phyloP scores from a whole-genome alignment of 225 moss, liverwort and hornwort genomes.

The Bryum argenteum region DNA sequence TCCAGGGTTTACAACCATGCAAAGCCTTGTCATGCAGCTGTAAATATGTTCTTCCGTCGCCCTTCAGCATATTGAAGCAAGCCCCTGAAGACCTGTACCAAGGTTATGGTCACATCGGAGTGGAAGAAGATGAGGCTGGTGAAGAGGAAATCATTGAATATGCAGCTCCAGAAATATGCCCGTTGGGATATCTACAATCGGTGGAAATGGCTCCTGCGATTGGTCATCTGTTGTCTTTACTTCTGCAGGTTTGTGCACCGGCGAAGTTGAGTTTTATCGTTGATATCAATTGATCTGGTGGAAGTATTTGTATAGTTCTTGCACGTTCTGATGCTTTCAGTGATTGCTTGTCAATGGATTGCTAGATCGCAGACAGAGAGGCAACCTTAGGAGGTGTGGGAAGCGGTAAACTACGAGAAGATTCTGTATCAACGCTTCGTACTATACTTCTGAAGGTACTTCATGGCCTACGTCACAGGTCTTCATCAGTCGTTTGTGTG shows the following conservation, averaged over 20 bases:
- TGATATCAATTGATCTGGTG: not conserved
- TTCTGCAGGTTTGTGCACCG: constrained; percentile 69
- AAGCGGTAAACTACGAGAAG: constrained; percentile 84
- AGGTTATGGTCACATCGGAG: constrained; percentile 23
- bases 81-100: constrained; percentile 49
- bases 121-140: constrained; percentile 24
- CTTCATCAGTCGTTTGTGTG: not conserved
- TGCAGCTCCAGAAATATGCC: constrained; percentile 47
- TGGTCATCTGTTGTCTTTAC: constrained; percentile 85
- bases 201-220: constrained; percentile 75
- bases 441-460: constrained; percentile 68
- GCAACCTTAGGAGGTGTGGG: constrained; percentile 73
- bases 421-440: constrained; percentile 71
- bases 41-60: constrained; percentile 52
- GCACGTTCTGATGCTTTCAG: constrained; percentile 3
- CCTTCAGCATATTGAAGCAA: constrained; percentile 56
- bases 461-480: not conserved
- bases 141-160: constrained; percentile 36
- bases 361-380: constrained; percentile 86
- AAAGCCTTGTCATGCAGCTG: constrained; percentile 56
- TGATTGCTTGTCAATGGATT: constrained; percentile 22
- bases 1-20: constrained; percentile 62
- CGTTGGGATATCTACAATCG: constrained; percentile 71
- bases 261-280: not conserved
- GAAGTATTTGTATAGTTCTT: constrained; percentile 9